Evolutionary conservation across 2,329 filamentous ascomycete genomes (phyloP), one percentile per base, ranked within the genome.

Genomic region (Verticillium longisporum): DNA sequence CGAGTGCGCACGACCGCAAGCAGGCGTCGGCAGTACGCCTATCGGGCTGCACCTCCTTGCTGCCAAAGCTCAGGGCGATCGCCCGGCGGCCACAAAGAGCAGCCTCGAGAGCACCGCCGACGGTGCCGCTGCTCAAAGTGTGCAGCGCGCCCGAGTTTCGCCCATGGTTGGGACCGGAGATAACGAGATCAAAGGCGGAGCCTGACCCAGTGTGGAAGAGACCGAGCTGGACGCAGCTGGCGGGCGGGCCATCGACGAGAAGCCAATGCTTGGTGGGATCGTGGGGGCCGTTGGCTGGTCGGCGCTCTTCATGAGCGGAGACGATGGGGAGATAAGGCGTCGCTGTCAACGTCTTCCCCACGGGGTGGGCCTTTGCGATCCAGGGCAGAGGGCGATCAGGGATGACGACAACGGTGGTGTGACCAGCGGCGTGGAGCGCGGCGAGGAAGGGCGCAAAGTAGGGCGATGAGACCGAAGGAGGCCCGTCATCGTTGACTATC

Each of bases 321-420:
- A 58, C 45, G 9, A 57, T n/a, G 26, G 55, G 33, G 15, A 15
- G 50, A 50, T 32, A 18, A 4, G 64, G 64, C 7, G 58, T 62
- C 37, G 64, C 65, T 32, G 60, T 85, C 61, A 88, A 78, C 36
- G 83, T 82, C 64, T 86, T 83, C 57, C 88, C 88, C 60, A 91
- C 86, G 41, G 91, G 83, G 69, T 91, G 88, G 1, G 88, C 88
- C 77, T 91, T 91, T 66, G 88, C 88, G 66, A 91, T 91, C 88
- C 88, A 91, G 62, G 87, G 89, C 66, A 88, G 81, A 71, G 91
- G 88, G 26, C 82, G 82, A 71, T 90, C 82, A 0, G 88, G 88
- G 3, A 91, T 80, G 57, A 89, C 81, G 33, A 91, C 88, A 10
- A 87, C 89, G 61, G 91, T 87, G 9, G 78, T 80, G 74, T 90